Base-by-base conservation (phyloP, 2,329 filamentous ascomycete species). In the Aspergillus pseudonomiae region DNA sequence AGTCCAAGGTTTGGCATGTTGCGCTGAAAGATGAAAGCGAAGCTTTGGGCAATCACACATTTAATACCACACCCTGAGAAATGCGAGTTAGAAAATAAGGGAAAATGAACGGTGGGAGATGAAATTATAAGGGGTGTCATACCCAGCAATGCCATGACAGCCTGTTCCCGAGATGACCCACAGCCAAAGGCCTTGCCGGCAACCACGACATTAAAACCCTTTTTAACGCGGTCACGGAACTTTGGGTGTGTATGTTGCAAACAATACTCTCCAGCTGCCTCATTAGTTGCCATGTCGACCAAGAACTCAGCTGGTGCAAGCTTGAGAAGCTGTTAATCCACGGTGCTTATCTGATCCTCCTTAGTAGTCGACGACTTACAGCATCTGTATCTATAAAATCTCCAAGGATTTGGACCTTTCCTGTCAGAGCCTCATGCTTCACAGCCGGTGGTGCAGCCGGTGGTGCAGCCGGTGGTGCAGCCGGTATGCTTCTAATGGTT, bases 1-100 rank as follows among this genome's bases (percentile, higher is more conserved):
- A 84, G 74, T 0, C 82, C 82, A 0, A 83, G 68, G 41, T 73
- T 81, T 0, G 81, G 79, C 71, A 80, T 77, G 67, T 84, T 84
- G 2, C 80, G 75, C 7, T 73, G 73, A 60, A 80, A 83, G 62
- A 83, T 83, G 68, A 83, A 83, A 0, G 79, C 76, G 61, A 82
- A 84, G 0, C 77, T 80, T 54, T 74, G 69, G 1, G 80, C 81
- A 59, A 83, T 81, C 0, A 83, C 79, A 58, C 77, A 80, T 65
- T 79, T 63, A 1, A 83, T 74, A 1, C 78, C 64, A 14, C 57
- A 61, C 0, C 66, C 70, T 68, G 26, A 2, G 32, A 16, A 12
- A 14, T 46, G 21, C 3, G 2, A 11, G 4, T 46, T 46, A 26
- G 21, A 24, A 12, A 46, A 11, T 28, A 46, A 21, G 26, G 2